Evolutionary conservation across 257 asterid species (phyloP), one percentile per base, ranked within the genome.

Genomic region (Solanum sitiens): DNA sequence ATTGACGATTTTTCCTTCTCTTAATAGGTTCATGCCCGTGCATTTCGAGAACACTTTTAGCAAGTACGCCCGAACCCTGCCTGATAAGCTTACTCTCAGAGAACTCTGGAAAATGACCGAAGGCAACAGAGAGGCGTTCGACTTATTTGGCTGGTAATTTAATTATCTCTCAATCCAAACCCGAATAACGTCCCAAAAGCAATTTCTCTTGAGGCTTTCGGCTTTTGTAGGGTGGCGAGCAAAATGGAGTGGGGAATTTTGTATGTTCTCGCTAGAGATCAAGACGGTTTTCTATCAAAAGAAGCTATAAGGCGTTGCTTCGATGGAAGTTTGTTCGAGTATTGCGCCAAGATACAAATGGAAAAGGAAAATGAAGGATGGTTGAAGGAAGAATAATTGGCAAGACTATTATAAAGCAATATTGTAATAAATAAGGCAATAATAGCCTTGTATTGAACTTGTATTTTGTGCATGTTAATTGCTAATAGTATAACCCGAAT

Each of bases 261-360:
- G 59, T 96, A 94, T 56, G 18, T 92, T 3, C 94, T 95, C 18
- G 99, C 98, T 0, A 90, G 94, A 90, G 99, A 96, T 74, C 92
- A 88, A 44, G 95, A 95, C 0, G 99, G 99, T 12, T 93, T 90
- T 87, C 91, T 95, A 12, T 93, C 98, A 0, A 96, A 95, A 86
- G 98, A 96, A 90, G 98, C 99, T 1, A 93, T 95, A 6, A 89
- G 99, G 75, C 93, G 98, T 1, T 94, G 98, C 30, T 96, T 33
- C 30, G 99, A 96, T 18, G 99, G 99, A 35, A 95, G 98, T 47
- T 91, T 96, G 90, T 96, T 96, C 47, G 97, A 96, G 39, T 95
- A 96, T 87, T 95, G 97, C 27, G 97, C 98, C 2, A 94, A 89
- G 89, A 89, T 91, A 92, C 93, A 94, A 23, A 85, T 80, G 88